Conservation (phyloP, 2,329 filamentous ascomycete genomes). For the Botrytis pseudocinerea region DNA sequence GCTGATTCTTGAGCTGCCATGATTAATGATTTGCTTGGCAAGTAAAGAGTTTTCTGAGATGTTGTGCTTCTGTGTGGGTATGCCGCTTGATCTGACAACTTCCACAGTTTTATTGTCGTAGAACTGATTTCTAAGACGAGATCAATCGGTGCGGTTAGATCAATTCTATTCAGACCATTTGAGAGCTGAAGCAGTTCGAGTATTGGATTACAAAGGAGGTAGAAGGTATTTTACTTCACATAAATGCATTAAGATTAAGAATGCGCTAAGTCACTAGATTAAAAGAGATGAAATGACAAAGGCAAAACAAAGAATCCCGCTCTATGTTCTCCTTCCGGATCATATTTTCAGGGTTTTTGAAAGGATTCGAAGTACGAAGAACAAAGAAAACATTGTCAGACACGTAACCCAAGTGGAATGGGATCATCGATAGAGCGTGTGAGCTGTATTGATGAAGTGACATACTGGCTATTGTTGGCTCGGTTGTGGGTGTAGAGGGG, state of each 20-base stretch:
- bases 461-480: background rate
- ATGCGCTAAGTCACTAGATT: too few relatives aligned
- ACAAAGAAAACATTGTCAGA: background rate
- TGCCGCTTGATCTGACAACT: background rate
- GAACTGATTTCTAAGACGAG: background rate
- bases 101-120: too few relatives aligned
- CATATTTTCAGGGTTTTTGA: background rate
- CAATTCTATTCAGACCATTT: background rate
- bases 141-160: background rate
- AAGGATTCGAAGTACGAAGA: background rate
- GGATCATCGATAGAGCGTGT: background rate
- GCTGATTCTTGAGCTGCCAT: background rate
- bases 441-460: background rate
- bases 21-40: background rate
- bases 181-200: background rate
- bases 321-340: background rate
- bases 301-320: background rate
- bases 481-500: background rate
- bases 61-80: background rate
- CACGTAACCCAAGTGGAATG: background rate
- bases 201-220: background rate
- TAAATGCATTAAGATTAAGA: background rate
- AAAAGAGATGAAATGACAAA: background rate
- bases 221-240: background rate
- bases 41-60: background rate